phyloP scores from a whole-genome alignment of 352 stramenopile genomes.

The Paralagenidium karlingii region DNA sequence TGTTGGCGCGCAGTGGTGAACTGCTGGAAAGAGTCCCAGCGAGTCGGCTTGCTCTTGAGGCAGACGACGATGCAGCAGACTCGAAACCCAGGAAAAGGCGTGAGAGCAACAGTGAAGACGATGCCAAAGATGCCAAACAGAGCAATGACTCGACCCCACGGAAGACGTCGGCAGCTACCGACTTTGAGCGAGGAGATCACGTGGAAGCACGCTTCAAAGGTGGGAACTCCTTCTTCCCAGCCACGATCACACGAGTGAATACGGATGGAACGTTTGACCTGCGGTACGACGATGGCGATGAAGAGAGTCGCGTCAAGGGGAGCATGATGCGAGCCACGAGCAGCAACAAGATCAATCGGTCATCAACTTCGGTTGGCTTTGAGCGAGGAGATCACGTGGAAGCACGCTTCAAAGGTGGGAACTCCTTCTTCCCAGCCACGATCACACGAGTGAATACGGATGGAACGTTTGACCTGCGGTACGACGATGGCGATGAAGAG shows the following conservation, averaged over 20 bases:
- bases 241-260: conserved; percentile 31
- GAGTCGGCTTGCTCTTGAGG: conserved; percentile 19
- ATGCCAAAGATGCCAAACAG: conserved; percentile 8
- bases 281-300: conserved; percentile 59
- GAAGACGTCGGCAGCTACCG: conserved; percentile 12
- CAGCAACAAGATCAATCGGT: not conserved
- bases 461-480: conserved; percentile 40
- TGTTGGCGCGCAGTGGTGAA: conserved; percentile 8
- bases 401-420: conserved; percentile 41
- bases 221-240: conserved; percentile 25
- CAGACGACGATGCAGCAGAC: conserved; percentile 13
- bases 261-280: conserved; percentile 47
- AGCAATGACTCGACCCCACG: no score
- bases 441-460: conserved; percentile 41
- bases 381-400: conserved; percentile 39
- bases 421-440: conserved; percentile 26
- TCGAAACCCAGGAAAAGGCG: conserved; percentile 1
- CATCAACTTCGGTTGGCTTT: no score
- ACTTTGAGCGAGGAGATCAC: conserved; percentile 38
- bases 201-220: conserved; percentile 56
- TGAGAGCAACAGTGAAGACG: not conserved
- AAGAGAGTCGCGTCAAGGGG: conserved; percentile 33
- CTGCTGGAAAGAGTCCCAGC: conserved; percentile 11
- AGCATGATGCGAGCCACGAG: conserved; percentile 20
- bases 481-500: conserved; percentile 66